Conservation (phyloP, 2,329 filamentous ascomycete genomes). For the Pseudogymnoascus sp. region DNA sequence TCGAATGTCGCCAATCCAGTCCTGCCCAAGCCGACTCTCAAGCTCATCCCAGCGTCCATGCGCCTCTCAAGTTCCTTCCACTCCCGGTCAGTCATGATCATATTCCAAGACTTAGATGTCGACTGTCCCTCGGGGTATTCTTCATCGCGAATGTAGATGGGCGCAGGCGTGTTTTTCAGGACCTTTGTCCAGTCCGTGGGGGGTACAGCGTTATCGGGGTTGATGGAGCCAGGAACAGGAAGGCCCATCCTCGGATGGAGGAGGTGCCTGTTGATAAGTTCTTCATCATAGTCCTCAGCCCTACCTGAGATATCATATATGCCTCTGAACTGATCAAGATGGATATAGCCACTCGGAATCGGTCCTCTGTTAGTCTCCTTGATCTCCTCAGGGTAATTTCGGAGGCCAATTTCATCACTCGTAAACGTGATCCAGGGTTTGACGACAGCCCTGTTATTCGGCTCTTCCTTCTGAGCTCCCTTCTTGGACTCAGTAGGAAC, state of each 20-base stretch:
- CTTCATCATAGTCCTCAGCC: constrained; percentile 23
- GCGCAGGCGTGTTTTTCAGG: neutral
- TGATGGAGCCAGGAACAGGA: constrained; percentile 17
- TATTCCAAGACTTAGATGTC: neutral
- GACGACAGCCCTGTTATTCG: constrained; percentile 21
- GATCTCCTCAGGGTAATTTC: constrained; percentile 19
- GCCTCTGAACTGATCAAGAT: constrained; percentile 22
- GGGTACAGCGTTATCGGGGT: constrained; percentile 15
- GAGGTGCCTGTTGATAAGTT: constrained; percentile 17
- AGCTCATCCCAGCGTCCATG: neutral
- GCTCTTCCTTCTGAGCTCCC: constrained; percentile 18
- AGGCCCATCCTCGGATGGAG: constrained; percentile 23
- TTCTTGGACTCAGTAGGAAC: constrained; percentile 21
- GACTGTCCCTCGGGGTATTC: neutral
- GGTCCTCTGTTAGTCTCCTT: constrained; percentile 17
- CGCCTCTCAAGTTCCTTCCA: constrained; percentile 5
- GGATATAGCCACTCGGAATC: constrained; percentile 20
- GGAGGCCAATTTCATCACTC: constrained; percentile 24
- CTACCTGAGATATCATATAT: constrained; percentile 22
- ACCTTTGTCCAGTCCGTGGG: constrained; percentile 10
- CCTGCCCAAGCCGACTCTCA: neutral
- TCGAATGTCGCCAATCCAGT: constrained; percentile 1
- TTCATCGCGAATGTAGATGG: neutral
- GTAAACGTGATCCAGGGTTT: constrained; percentile 21
- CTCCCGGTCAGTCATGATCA: neutral